phyloP scores from a whole-genome alignment of 495 filamentous ascomycete species.

The Xylaria acuta region DNA sequence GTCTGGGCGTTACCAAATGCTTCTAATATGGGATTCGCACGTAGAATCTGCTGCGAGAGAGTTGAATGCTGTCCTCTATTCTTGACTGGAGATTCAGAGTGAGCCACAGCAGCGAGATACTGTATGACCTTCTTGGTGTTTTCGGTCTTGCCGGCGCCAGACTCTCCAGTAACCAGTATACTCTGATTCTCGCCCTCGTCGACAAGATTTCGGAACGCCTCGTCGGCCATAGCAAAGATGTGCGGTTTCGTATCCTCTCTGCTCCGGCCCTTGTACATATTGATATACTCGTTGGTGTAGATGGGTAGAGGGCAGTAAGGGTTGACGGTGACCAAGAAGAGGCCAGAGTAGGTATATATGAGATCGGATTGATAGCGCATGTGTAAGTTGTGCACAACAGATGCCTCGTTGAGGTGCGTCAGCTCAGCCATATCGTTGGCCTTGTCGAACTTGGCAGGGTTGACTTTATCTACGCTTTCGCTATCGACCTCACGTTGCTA shows the following conservation, averaged over 20 bases:
- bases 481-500: conserved; percentile 86
- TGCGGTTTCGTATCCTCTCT: conserved; percentile 96
- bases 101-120: conserved; percentile 93
- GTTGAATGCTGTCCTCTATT: conserved; percentile 75
- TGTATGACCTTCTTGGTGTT: conserved; percentile 99
- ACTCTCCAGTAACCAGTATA: conserved; percentile 97
- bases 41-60: conserved; percentile 94
- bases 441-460: conserved; percentile 99
- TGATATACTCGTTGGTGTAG: conserved; percentile 95
- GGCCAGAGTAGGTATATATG: conserved; percentile 98
- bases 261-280: conserved; percentile 90
- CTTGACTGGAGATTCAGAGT: conserved; percentile 73
- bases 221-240: conserved; percentile 98
- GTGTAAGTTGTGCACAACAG: conserved; percentile 95
- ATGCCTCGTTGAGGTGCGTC: conserved; percentile 96
- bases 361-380: conserved; percentile 92
- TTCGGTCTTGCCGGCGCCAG: conserved; percentile 97
- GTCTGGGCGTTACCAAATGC: conserved; percentile 99
- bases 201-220: conserved; percentile 93
- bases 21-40: conserved; percentile 97
- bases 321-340: conserved; percentile 97
- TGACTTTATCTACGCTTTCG: conserved; percentile 95
- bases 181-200: conserved; percentile 97
- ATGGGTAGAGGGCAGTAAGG: conserved; percentile 95
- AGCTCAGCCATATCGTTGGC: conserved; percentile 99